Conservation (phyloP, 73 alveolate species). For the Urostyla sp. region DNA sequence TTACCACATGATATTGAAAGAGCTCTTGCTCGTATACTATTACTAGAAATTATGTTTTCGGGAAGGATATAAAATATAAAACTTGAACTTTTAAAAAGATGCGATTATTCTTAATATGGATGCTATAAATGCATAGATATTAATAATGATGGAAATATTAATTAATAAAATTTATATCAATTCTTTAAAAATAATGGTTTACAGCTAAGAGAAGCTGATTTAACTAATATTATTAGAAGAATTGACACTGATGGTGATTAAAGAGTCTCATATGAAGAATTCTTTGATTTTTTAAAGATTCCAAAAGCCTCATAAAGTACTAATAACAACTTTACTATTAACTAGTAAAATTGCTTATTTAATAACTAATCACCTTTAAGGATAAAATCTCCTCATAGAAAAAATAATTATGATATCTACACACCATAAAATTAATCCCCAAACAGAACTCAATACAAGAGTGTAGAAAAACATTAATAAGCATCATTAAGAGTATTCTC, state of each 20-base stretch:
- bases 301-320: too few species aligned
- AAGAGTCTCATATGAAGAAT: constrained; percentile 20
- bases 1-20: constrained; percentile 24
- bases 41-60: too few species aligned
- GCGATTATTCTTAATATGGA: constrained; percentile 37
- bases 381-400: too few species aligned
- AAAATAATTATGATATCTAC: too few species aligned
- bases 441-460: too few species aligned
- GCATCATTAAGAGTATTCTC: too few species aligned
- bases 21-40: background rate
- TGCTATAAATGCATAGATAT: constrained; percentile 29
- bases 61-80: background rate
- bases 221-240: constrained; percentile 45
- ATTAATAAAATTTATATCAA: background rate
- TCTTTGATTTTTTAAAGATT: constrained; percentile 22
- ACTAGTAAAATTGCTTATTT: too few species aligned
- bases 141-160: constrained; percentile 14
- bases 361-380: too few species aligned
- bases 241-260: constrained; percentile 56
- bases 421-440: too few species aligned
- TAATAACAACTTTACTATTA: too few species aligned
- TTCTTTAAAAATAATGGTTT: constrained; percentile 3
- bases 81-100: background rate
- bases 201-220: constrained; percentile 23
- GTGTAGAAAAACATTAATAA: too few species aligned